These are phyloP conservation scores for Pythium insidiosum DNA, from an alignment of 352 stramenopile species.

Conservation along the genomic window DNA sequence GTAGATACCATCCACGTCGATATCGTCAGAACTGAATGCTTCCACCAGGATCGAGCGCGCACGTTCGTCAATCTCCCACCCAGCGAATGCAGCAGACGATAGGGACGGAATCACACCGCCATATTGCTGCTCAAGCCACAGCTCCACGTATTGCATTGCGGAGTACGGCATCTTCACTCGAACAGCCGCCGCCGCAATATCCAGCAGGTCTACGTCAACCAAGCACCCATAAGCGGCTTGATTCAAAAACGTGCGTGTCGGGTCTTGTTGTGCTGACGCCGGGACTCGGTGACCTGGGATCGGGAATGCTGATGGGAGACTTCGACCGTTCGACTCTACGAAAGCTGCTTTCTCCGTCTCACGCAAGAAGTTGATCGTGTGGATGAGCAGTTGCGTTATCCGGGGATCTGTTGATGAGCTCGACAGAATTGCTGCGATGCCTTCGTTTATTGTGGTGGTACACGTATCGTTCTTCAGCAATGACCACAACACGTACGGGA, in stretches of 20 bases:
- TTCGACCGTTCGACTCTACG: constrained; percentile 47
- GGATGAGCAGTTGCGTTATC: constrained; percentile 61
- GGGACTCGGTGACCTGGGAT: too few relatives aligned
- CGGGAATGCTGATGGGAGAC: not conserved
- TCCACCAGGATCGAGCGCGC: constrained; percentile 52
- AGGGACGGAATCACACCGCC: constrained; percentile 37
- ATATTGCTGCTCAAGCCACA: constrained; percentile 67
- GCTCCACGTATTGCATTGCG: constrained; percentile 86
- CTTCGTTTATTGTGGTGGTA: constrained; percentile 25
- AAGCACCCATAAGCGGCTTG: constrained; percentile 43
- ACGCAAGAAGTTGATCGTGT: constrained; percentile 75
- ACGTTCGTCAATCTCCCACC: constrained; percentile 8
- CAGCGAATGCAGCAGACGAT: constrained; percentile 9
- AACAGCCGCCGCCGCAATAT: constrained; percentile 55
- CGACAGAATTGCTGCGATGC: constrained; percentile 30
- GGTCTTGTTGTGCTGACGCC: too few relatives aligned
- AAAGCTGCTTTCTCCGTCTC: constrained; percentile 69
- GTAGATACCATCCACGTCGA: constrained; percentile 69
- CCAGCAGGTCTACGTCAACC: constrained; percentile 51
- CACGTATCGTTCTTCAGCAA: constrained; percentile 15
- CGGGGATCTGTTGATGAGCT: constrained; percentile 9
- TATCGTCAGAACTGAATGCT: constrained; percentile 50
- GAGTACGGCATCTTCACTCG: constrained; percentile 82
- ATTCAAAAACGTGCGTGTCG: too few relatives aligned
- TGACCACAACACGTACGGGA: constrained; percentile 54